Base-by-base conservation (phyloP, 2,329 filamentous ascomycete genomes). In the Cryphonectria carpinicola region DNA sequence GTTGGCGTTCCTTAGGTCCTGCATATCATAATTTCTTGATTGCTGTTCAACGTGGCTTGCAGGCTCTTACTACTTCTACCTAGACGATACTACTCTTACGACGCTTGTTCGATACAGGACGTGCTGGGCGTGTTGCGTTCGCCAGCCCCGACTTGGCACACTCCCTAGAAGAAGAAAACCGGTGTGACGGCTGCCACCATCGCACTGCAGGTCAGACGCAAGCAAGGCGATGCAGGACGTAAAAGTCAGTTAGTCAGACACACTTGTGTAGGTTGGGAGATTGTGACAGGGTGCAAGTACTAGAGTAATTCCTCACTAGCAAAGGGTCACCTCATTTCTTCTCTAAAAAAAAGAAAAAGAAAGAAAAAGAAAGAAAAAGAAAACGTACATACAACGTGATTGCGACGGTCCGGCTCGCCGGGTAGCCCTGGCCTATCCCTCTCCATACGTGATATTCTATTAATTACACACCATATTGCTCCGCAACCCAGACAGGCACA, bases 371-470 rank as follows among this genome's bases (percentile, higher is more conserved):
- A 17, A 49, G 6, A 7, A 6, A 19, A 6, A 22, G 19, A 22
- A 49, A 28, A 28, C 52, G 13, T 28, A 28, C 32, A 32, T 32
- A 32, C 32, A 32, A 32, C 25, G 14, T 19, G 54, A 58, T 19
- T 13, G 54, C 13, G 54, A 35, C 54, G 54, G 54, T 32, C 54
- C 54, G 54, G 54, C 25, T 58, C 54, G 54, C 54, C 54, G 54
- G 54, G 54, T 58, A 32, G 54, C 54, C 54, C 54, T 32, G 54
- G 54, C 14, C 54, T 6, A 19, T 43, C 35, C 13, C 54, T 6
- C 19, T 63, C 37, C 8, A 49, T 28, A 32, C 14, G 54, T 32
- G 25, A 32, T 32, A 58, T 58, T 6, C 11, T 49, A n/a, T 22
- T 11, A 39, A 3, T 11, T 39, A 39, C 37, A 37, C 5, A 11